Percentiles rank a stretch among this genome's conserved stretches.
Evolutionary conservation across 257 asterid species (phyloP).

Genomic region (Capsicum baccatum): DNA sequence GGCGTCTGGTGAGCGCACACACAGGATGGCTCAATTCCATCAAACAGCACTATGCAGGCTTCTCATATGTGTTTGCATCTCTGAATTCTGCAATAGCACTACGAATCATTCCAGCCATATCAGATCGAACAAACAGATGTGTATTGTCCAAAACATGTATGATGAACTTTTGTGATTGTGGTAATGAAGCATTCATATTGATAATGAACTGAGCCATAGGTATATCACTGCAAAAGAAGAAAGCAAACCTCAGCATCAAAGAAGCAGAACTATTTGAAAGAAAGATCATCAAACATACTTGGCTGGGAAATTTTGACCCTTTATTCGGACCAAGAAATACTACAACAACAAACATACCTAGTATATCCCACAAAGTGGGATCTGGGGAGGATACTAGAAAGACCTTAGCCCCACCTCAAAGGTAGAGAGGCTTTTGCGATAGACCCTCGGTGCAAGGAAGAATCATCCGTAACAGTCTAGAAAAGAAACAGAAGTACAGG

Average conservation of each 20-base stretch:
- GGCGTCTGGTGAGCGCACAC: neutral
- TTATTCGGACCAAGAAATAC: neutral
- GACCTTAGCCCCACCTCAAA: no score
- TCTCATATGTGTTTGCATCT: slow-evolving; percentile 81
- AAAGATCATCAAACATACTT: neutral
- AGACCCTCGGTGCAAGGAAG: no score
- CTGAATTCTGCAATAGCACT: slow-evolving; percentile 74
- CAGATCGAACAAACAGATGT: slow-evolving; percentile 81
- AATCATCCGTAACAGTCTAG: no score
- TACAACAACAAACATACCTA: no score
- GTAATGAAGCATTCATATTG: slow-evolving; percentile 74
- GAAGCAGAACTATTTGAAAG: neutral
- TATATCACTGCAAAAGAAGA: slow-evolving; percentile 61
- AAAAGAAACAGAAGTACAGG: no score
- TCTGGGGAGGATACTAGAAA: no score
- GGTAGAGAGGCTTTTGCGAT: no score
- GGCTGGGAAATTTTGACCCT: neutral
- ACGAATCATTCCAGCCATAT: slow-evolving; percentile 73
- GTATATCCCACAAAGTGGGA: no score
- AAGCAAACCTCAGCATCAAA: neutral
- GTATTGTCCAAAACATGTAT: slow-evolving; percentile 79
- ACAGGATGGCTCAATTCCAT: neutral
- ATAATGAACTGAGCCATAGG: slow-evolving; percentile 93
- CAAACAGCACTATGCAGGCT: slow-evolving; percentile 52
- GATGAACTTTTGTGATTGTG: slow-evolving; percentile 80